These are phyloP conservation scores for Collariella sp. DNA, from an alignment of 495 filamentous ascomycete genomes.

Conservation along the genomic window DNA sequence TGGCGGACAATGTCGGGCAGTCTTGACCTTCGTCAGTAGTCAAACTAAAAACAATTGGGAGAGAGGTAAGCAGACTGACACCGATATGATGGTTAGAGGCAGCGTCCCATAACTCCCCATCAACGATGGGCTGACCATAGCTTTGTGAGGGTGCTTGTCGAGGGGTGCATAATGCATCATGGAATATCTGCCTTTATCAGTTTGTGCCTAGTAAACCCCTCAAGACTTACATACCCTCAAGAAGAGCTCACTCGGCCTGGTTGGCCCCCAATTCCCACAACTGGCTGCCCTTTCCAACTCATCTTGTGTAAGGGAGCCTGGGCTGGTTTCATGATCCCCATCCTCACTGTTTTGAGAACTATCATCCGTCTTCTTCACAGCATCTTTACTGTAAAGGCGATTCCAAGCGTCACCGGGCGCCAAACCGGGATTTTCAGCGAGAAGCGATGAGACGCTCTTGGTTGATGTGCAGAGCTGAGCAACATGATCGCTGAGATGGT, in stretches of 20 bases:
- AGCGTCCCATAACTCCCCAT: slow-evolving; percentile 60
- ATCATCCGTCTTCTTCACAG: slow-evolving; percentile 5
- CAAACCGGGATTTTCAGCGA: not conserved
- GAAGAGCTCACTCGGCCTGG: slow-evolving; percentile 58
- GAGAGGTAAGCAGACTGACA: slow-evolving; percentile 26
- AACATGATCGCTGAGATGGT: not conserved
- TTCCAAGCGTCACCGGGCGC: not conserved
- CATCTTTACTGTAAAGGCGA: not conserved
- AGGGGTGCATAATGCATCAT: slow-evolving; percentile 56
- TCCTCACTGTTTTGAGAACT: too few species aligned
- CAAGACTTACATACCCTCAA: slow-evolving; percentile 37
- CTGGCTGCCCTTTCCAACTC: slow-evolving; percentile 44
- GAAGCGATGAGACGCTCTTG: not conserved
- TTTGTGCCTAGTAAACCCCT: too few species aligned
- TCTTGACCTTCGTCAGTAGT: slow-evolving; percentile 17
- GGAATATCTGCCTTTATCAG: slow-evolving; percentile 44
- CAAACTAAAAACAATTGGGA: not conserved
- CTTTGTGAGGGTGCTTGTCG: slow-evolving; percentile 44
- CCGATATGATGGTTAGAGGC: slow-evolving; percentile 60
- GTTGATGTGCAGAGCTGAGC: not conserved
- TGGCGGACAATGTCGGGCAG: slow-evolving; percentile 64
- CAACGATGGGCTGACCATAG: slow-evolving; percentile 59
- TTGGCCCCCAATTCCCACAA: slow-evolving; percentile 62
- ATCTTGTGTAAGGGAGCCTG: slow-evolving; percentile 22
- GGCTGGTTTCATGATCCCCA: not conserved